phyloP scores from a whole-genome alignment of 2,329 filamentous ascomycete genomes.

The Alternaria triticina region DNA sequence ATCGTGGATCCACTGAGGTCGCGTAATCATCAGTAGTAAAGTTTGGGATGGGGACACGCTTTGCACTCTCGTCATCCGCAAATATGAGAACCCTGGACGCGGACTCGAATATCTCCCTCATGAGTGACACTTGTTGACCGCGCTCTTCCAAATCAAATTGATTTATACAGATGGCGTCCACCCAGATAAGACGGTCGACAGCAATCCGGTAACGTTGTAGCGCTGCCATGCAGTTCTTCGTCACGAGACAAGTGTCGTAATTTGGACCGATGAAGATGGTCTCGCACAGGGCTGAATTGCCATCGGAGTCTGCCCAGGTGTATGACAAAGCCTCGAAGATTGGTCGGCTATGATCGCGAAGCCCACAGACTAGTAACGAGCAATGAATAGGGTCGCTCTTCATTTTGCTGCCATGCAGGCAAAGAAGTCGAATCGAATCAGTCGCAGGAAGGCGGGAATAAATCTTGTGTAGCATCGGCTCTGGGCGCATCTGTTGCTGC shows the following conservation, averaged over 20 bases:
- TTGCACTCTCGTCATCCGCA: too few species aligned
- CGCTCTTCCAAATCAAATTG: neutral
- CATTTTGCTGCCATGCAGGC: neutral
- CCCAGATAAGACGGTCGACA: neutral
- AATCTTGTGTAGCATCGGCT: too few species aligned
- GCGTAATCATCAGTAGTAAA: too few species aligned
- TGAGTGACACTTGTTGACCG: neutral
- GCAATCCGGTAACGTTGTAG: neutral
- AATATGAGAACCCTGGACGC: neutral
- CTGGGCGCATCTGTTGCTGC: neutral
- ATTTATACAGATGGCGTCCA: neutral
- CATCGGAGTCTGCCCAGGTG: neutral
- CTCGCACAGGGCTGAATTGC: neutral
- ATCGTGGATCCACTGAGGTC: too few species aligned
- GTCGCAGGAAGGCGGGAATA: neutral
- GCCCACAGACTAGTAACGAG: accelerated
- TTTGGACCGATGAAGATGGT: neutral
- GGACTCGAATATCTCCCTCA: neutral
- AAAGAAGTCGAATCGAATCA: neutral
- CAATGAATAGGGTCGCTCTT: neutral
- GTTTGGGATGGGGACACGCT: too few species aligned
- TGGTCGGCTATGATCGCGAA: neutral
- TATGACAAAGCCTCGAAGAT: neutral
- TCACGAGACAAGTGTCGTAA: neutral
- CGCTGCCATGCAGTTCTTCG: neutral